These are phyloP conservation scores for Chaetomium sp. DNA, from an alignment of 2,329 filamentous ascomycete genomes.

Conservation along the genomic window DNA sequence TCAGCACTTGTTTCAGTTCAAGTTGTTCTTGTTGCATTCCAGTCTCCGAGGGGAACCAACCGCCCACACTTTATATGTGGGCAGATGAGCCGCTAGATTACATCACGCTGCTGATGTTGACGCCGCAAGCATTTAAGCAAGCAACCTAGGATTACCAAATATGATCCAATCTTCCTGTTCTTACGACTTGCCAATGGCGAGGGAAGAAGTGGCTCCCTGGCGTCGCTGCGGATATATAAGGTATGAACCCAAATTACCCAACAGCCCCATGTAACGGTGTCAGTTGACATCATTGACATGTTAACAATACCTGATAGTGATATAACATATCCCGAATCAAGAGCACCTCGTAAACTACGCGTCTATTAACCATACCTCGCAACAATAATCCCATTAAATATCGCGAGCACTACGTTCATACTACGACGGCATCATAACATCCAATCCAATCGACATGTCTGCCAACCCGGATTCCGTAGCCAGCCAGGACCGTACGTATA, in stretches of 20 bases:
- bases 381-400: neutral
- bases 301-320: neutral
- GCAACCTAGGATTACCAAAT: too few species aligned
- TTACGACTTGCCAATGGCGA: neutral
- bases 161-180: neutral
- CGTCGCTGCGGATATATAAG: neutral
- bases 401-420: too few species aligned
- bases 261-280: too few species aligned
- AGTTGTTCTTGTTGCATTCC: too few species aligned
- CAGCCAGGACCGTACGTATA: slow-evolving; percentile 47
- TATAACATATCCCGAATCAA: neutral
- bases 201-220: neutral
- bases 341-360: neutral
- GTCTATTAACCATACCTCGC: too few species aligned
- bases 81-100: too few species aligned
- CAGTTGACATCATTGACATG: neutral
- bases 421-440: neutral
- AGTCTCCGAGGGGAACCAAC: too few species aligned
- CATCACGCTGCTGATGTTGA: too few species aligned
- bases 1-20: too few species aligned
- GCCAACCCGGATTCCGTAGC: slow-evolving; percentile 57
- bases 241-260: too few species aligned
- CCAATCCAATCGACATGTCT: slow-evolving; percentile 42
- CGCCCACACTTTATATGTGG: too few species aligned
- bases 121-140: too few species aligned